A percentile compares a stretch with the other conserved stretches of the same genome.
These are phyloP conservation scores for Sclerotiophoma versabilis DNA, from an alignment of 2,329 filamentous ascomycete genomes.

Conservation along the genomic window DNA sequence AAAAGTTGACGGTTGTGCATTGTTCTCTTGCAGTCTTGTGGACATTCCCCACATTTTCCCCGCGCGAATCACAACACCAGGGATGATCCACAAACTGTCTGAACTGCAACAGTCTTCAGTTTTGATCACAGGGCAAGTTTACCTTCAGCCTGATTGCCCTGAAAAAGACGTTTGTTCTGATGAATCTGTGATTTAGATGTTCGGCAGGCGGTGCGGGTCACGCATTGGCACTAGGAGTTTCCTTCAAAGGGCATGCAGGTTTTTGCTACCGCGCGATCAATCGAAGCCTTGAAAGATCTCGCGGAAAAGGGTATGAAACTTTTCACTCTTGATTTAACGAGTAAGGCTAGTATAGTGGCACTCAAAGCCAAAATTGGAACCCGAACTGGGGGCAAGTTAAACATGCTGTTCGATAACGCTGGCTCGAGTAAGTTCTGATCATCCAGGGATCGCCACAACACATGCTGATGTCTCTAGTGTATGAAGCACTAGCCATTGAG, in stretches of 20 bases:
- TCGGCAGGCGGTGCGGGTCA: conserved; percentile 60
- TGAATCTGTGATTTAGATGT: neutral
- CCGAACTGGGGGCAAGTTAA: conserved; percentile 53
- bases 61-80: too few relatives aligned
- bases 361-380: neutral
- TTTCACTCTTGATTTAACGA: neutral
- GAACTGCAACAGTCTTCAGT: too few relatives aligned
- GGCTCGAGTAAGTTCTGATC: conserved; percentile 27
- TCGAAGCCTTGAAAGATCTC: neutral
- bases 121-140: neutral
- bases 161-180: neutral
- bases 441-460: conserved; percentile 32
- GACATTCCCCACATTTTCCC: too few relatives aligned
- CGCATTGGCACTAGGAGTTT: conserved; percentile 62
- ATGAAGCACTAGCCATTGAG: conserved; percentile 53
- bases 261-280: conserved; percentile 23
- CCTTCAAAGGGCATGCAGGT: conserved; percentile 43
- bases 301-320: neutral
- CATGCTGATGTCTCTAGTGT: neutral
- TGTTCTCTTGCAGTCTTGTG: too few relatives aligned
- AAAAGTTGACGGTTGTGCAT: too few relatives aligned
- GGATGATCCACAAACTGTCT: too few relatives aligned
- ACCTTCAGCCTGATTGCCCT: too few relatives aligned
- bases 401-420: conserved; percentile 64
- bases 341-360: neutral